These are phyloP conservation scores for Betula pendula DNA, from an alignment of 306 rosid species.

Conservation along the genomic window DNA sequence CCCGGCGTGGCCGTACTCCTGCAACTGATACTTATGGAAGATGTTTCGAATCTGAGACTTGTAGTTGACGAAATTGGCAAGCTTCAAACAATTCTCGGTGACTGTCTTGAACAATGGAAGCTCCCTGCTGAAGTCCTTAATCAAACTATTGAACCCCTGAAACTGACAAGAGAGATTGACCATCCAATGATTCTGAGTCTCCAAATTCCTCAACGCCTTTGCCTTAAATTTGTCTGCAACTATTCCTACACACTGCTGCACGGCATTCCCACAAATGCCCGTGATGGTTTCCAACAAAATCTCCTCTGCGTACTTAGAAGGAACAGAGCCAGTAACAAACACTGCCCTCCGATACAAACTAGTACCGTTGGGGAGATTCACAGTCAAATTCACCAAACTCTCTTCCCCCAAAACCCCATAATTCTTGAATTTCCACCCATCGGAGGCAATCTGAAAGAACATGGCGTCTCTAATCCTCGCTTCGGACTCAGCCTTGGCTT, in stretches of 20 bases:
- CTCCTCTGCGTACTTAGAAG: conserved; percentile 81
- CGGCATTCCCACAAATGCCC: conserved; percentile 73
- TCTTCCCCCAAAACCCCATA: conserved; percentile 42
- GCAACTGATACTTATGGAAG: conserved; percentile 75
- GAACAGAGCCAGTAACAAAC: conserved; percentile 67
- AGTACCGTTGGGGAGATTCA: conserved; percentile 91
- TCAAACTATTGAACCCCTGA: conserved; percentile 66
- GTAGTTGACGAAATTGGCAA: conserved; percentile 69
- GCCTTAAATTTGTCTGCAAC: conserved; percentile 84
- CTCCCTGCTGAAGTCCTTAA: conserved; percentile 70
- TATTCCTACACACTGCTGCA: conserved; percentile 84
- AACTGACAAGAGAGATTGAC: conserved; percentile 88
- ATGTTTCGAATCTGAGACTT: conserved; percentile 57
- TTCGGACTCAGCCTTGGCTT: conserved; percentile 74
- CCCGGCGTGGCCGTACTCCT: conserved; percentile 67
- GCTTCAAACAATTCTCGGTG: conserved; percentile 61
- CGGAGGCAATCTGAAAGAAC: conserved; percentile 83
- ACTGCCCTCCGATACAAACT: conserved; percentile 76
- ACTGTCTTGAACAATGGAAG: conserved; percentile 64
- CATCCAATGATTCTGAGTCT: conserved; percentile 91
- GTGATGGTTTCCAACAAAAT: conserved; percentile 84
- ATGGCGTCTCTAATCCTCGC: conserved; percentile 79
- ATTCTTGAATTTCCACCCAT: conserved; percentile 71
- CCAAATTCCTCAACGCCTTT: conserved; percentile 76
- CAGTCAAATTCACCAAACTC: conserved; percentile 65